Evolutionary conservation across 139 green algal genomes (phyloP), one percentile per base, ranked within the genome.

Genomic region (Chlamydomonas applanata): DNA sequence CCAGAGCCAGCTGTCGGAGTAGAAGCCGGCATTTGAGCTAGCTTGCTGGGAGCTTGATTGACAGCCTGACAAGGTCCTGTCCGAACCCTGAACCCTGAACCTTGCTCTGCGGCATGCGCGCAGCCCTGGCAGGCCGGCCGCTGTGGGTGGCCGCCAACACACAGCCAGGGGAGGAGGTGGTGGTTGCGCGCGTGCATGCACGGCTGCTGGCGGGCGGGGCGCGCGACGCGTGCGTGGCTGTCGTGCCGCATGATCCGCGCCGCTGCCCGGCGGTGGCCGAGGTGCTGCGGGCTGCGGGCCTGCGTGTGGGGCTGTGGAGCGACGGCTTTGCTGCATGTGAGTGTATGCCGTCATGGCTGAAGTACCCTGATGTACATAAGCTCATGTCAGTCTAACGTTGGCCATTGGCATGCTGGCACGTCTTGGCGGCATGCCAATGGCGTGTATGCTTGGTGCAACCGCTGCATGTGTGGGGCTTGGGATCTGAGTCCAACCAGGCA

Each of bases 101-200:
- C n/a, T n/a, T n/a, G n/a, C n/a, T n/a, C n/a, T n/a, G n/a, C n/a
- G n/a, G n/a, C n/a, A n/a, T n/a, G n/a, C n/a, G n/a, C n/a, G 56
- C 76, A 81, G 75, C 68, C 11, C 56, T 85, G 36, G 76, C 46
- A 2, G 75, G 74, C 25, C 81, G 86, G 5, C 78, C 81, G 40
- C 16, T 82, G 63, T 91, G 86, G 86, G 56, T 91, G 24, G 83
- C 79, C 4, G 76, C 83, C 1, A 65, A 76, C 81, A 88, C 83
- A 11, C 46, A 76, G 5, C 40, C 73, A 16, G 86, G 81, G 0
- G 86, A 89, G 72, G 81, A 88, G 46, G 66, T 25, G 34, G 56
- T 59, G 22, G 76, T 81, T 11, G 80, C 32, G 0, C 36, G 73
- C 19, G 62, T 81, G n/a, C 86, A 91, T 65, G 22, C 32, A 1